Percentiles rank a stretch among this genome's conserved stretches.
phyloP scores from a whole-genome alignment of 2,329 filamentous ascomycete species.

The Canariomyces notabilis region DNA sequence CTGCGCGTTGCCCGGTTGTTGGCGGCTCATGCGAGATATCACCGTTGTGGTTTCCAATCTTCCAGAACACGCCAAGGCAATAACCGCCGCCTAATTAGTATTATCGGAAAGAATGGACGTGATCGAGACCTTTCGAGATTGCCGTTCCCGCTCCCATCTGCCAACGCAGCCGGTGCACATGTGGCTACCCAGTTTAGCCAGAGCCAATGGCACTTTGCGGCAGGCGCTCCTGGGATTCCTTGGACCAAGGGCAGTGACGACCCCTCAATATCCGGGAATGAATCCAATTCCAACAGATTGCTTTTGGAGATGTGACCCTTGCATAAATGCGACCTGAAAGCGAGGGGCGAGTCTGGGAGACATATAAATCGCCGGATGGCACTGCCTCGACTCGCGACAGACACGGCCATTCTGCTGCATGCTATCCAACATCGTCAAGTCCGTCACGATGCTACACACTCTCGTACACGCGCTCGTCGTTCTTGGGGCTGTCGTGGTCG shows the following conservation, averaged over 20 bases:
- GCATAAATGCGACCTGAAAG: not conserved
- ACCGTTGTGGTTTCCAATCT: constrained; percentile 8
- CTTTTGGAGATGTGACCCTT: constrained; percentile 3
- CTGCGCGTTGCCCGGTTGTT: too few relatives aligned
- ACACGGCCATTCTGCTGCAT: not conserved
- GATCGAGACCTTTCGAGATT: not conserved
- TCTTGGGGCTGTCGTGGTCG: constrained; percentile 15
- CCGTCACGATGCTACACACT: constrained; percentile 20
- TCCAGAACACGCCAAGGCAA: constrained; percentile 20
- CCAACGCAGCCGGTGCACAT: not conserved
- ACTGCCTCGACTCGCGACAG: not conserved
- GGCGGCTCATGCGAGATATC: too few relatives aligned
- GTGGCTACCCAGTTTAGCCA: too few relatives aligned
- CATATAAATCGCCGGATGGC: not conserved
- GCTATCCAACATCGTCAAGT: not conserved
- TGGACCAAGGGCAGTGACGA: constrained; percentile 1
- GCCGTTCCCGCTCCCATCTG: not conserved
- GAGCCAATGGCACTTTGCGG: constrained; percentile 4
- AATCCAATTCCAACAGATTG: constrained; percentile 5
- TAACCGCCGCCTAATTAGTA: constrained; percentile 19
- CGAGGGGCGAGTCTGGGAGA: not conserved
- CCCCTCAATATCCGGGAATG: constrained; percentile 19
- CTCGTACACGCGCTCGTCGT: constrained; percentile 20
- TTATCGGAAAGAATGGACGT: too few relatives aligned
- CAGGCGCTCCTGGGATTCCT: not conserved